These are phyloP conservation scores for Symmetrospora coprosmae DNA, from an alignment of 768 basidiomycete genomes.

Conservation along the genomic window DNA sequence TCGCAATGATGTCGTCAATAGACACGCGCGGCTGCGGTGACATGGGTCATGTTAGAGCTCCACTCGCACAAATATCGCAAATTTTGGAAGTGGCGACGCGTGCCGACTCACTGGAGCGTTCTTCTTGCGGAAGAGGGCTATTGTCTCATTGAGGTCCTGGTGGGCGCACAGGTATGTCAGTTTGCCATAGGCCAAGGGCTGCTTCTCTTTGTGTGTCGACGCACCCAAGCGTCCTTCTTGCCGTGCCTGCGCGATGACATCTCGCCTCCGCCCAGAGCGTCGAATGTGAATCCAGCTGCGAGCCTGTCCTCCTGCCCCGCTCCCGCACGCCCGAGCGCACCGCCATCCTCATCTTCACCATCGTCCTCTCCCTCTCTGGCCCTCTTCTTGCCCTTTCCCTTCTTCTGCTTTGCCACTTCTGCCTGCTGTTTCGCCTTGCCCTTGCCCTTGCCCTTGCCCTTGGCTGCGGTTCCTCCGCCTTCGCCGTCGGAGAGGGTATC, in stretches of 20 bases:
- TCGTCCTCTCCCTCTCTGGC: conserved; percentile 13
- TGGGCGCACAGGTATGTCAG: neutral
- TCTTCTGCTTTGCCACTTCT: neutral
- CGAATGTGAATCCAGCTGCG: conserved; percentile 25
- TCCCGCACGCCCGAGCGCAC: too few species aligned
- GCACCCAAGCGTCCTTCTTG: conserved; percentile 29
- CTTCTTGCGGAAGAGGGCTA: conserved; percentile 6
- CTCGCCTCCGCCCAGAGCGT: conserved; percentile 30
- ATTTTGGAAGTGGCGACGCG: too few species aligned
- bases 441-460: neutral
- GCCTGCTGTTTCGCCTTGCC: neutral
- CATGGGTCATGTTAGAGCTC: neutral
- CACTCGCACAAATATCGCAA: neutral
- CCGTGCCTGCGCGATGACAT: conserved; percentile 13
- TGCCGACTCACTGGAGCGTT: neutral
- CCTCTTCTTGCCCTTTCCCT: conserved; percentile 9
- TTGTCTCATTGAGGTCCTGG: conserved; percentile 5
- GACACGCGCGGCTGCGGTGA: neutral
- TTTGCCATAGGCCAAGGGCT: neutral
- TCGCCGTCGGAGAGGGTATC: too few species aligned
- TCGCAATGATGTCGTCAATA: conserved; percentile 15
- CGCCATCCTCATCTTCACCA: neutral
- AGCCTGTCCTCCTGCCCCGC: too few species aligned
- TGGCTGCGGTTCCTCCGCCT: too few species aligned
- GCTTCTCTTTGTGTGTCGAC: conserved; percentile 2